Evolutionary conservation across 2,329 filamentous ascomycete species (phyloP).

Genomic region (Aspergillus quadrilineatus): DNA sequence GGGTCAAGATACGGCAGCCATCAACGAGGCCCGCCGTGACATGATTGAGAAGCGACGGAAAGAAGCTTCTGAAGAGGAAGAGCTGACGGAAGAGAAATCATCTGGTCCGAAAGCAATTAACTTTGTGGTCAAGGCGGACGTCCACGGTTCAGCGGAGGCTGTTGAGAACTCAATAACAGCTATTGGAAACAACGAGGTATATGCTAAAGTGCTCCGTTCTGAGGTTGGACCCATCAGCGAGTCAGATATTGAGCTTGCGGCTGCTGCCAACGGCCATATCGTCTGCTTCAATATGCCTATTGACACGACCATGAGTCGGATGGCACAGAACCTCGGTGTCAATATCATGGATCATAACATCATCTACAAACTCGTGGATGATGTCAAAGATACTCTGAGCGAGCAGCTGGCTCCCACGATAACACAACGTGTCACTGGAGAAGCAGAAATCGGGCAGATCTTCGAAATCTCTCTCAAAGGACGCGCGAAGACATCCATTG

Average conservation of each 20-base stretch:
- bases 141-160: slow-evolving; percentile 90
- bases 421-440: slow-evolving; percentile 71
- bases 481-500: slow-evolving; percentile 69
- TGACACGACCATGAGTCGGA: slow-evolving; percentile 64
- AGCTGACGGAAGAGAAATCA: slow-evolving; percentile 41
- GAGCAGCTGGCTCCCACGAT: slow-evolving; percentile 67
- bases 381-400: slow-evolving; percentile 60
- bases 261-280: slow-evolving; percentile 70
- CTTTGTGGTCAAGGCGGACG: slow-evolving; percentile 89
- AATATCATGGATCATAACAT: slow-evolving; percentile 77
- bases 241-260: slow-evolving; percentile 85
- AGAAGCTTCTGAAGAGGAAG: slow-evolving; percentile 32
- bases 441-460: slow-evolving; percentile 79
- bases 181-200: slow-evolving; percentile 82
- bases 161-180: slow-evolving; percentile 73
- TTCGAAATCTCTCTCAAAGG: slow-evolving; percentile 80
- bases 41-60: slow-evolving; percentile 53
- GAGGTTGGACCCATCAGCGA: slow-evolving; percentile 76
- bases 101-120: slow-evolving; percentile 61
- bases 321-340: slow-evolving; percentile 71
- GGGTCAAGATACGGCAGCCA: slow-evolving; percentile 69
- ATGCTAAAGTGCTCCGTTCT: slow-evolving; percentile 71
- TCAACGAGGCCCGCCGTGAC: slow-evolving; percentile 67
- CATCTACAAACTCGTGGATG: slow-evolving; percentile 53
- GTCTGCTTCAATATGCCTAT: slow-evolving; percentile 81